Evolutionary conservation across 805 yeast species (phyloP).

Genomic region (Diddensiella santjacobensis): DNA sequence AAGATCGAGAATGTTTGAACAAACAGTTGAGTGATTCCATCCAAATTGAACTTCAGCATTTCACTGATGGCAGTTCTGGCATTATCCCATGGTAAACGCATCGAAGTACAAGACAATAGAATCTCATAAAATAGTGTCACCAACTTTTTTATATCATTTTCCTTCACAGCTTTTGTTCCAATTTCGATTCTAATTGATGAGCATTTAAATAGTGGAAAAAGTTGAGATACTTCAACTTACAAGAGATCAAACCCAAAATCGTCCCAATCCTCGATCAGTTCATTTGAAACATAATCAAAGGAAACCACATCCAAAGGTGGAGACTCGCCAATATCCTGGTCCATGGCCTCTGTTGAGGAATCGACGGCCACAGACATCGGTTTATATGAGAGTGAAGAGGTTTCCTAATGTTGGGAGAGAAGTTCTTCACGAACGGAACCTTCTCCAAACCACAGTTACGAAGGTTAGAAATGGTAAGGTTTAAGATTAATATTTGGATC

Average conservation of each 20-base stretch:
- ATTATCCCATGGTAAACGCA: constrained; percentile 8
- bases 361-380: constrained; percentile 1
- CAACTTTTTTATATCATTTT: constrained; percentile 6
- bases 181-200: neutral
- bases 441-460: too few relatives aligned
- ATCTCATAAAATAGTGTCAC: constrained; percentile 19
- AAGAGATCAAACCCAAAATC: constrained; percentile 13
- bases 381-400: too few relatives aligned
- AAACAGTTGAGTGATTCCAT: constrained; percentile 11
- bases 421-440: too few relatives aligned
- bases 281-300: constrained; percentile 12
- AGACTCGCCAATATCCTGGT: too few relatives aligned
- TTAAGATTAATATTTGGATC: too few relatives aligned
- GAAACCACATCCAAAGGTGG: constrained; percentile 9
- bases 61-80: constrained; percentile 7
- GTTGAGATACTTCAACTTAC: constrained; percentile 18
- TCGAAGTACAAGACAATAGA: constrained; percentile 10
- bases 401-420: too few relatives aligned
- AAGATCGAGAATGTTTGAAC: constrained; percentile 20
- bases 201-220: neutral
- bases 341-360: too few relatives aligned
- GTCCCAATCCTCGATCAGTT: constrained; percentile 18
- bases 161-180: constrained; percentile 8
- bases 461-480: too few relatives aligned
- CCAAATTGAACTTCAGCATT: constrained; percentile 2